Evolutionary conservation across 306 rosid species (phyloP), one percentile per base, ranked within the genome.

Genomic region (Quercus cerris): DNA sequence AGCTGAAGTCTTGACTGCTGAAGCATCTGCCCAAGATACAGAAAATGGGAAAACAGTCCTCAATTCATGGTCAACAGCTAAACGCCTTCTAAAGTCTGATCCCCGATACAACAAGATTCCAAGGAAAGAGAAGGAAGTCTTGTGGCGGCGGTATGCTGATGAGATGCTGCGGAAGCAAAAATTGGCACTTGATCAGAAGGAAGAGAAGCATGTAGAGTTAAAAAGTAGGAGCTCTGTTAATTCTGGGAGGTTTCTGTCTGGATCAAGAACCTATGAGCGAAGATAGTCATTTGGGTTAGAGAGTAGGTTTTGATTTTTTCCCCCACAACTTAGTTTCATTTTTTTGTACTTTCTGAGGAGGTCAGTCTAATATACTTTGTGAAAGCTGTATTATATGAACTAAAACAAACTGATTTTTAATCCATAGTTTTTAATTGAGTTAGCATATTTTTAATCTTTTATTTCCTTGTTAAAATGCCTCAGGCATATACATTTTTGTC

Each of bases 11-110:
- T 78, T 95, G 79, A 90, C 94, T 41, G 76, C 81, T 9, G 98
- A 90, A 74, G 94, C 87, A 13, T 91, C 94, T 28, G 79, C 86
- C 69, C 88, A 70, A 62, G 96, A 85, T 84, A 82, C 87, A 13
- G 94, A 93, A 1, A 94, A 90, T 56, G 95, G 98, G 57, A 95
- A 86, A 81, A 88, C 98, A 18, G 92, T 83, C 57, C 88, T 91
- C 19, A 91, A 87, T 84, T 95, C 99, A 30, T 95, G 99, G 99
- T 90, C 98, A 35, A 95, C 94, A 0, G 94, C 98, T 5, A 95
- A 95, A 68, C 91, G 90, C 38, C 78, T 83, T 67, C 70, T 95
- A 75, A 95, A 93, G 87, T 76, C 85, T 2, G 98, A 95, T 84
- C 88, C 86, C 44, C 88, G 99, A 79, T 91, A 93, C 69, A 88